Evolutionary conservation across 768 basidiomycete genomes (phyloP).

Genomic region (Podaxis mareebaensis): DNA sequence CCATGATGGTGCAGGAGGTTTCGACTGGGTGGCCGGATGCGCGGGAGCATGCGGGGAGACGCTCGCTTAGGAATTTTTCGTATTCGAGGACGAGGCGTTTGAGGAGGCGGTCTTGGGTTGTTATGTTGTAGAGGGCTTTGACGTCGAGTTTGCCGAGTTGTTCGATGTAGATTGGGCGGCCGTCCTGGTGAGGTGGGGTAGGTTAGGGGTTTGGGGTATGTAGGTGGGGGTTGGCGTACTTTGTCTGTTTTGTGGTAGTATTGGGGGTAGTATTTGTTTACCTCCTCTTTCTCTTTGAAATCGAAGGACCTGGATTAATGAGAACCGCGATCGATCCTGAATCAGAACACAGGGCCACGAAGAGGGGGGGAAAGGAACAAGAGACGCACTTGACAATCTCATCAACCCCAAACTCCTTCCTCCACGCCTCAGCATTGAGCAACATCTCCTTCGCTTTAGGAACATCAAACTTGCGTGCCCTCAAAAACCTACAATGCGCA

Average conservation of each 20-base stretch:
- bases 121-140: conserved; percentile 75
- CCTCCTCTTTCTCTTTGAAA: conserved; percentile 79
- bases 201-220: neutral
- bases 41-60: conserved; percentile 76
- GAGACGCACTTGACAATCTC: conserved; percentile 62
- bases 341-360: neutral
- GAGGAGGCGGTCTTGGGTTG: conserved; percentile 85
- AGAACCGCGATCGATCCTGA: neutral
- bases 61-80: conserved; percentile 81
- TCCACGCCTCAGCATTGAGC: conserved; percentile 81
- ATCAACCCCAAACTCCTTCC: conserved; percentile 81
- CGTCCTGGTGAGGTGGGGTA: conserved; percentile 56
- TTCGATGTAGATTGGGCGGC: conserved; percentile 95
- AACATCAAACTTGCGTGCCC: conserved; percentile 93
- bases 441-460: conserved; percentile 84
- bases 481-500: conserved; percentile 64
- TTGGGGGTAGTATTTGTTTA: conserved; percentile 93
- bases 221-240: conserved; percentile 40
- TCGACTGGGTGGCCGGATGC: conserved; percentile 86
- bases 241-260: conserved; percentile 97
- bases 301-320: conserved; percentile 65
- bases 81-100: conserved; percentile 90
- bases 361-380: conserved; percentile 5
- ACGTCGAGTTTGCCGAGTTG: conserved; percentile 89
- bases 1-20: conserved; percentile 97